Evolutionary conservation across 108 stramenopile species (phyloP).

Genomic region (Asterionellopsis glacialis): DNA sequence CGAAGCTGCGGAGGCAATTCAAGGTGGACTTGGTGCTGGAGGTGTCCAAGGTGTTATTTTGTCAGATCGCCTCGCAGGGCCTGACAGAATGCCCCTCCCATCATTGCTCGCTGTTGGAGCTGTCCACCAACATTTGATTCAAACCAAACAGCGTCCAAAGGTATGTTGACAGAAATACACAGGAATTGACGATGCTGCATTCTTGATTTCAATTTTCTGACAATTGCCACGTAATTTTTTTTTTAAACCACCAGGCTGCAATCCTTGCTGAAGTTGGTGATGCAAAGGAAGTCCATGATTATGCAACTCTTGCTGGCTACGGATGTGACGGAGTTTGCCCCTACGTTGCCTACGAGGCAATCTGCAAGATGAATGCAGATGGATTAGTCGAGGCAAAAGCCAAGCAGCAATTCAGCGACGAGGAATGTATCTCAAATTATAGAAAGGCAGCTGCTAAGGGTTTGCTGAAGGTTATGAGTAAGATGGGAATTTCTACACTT

Average conservation of each 20-base stretch:
- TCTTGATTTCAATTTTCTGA: no score
- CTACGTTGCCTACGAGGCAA: slow-evolving; percentile 95
- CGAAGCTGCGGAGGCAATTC: slow-evolving; percentile 89
- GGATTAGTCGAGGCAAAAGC: slow-evolving; percentile 88
- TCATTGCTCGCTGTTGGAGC: slow-evolving; percentile 94
- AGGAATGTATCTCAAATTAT: slow-evolving; percentile 88
- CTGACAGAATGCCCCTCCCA: slow-evolving; percentile 89
- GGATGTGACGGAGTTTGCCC: slow-evolving; percentile 97
- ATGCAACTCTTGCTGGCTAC: slow-evolving; percentile 87
- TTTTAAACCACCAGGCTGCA: slow-evolving; percentile 40
- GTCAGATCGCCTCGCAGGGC: slow-evolving; percentile 83
- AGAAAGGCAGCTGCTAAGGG: slow-evolving; percentile 94
- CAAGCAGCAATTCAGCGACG: slow-evolving; percentile 75
- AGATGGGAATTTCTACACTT: slow-evolving; percentile 95
- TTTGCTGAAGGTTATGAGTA: slow-evolving; percentile 94
- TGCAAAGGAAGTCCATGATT: slow-evolving; percentile 94
- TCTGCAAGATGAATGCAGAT: slow-evolving; percentile 92
- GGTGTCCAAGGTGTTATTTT: slow-evolving; percentile 89
- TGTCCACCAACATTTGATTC: slow-evolving; percentile 95
- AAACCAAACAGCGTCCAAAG: slow-evolving; percentile 90
- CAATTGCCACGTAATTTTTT: no score
- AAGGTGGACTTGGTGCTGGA: slow-evolving; percentile 64
- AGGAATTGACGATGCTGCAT: no score
- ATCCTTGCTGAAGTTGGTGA: slow-evolving; percentile 96
- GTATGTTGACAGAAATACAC: no score